phyloP scores from a whole-genome alignment of 2,329 filamentous ascomycete species.

The Penicillium sp. region DNA sequence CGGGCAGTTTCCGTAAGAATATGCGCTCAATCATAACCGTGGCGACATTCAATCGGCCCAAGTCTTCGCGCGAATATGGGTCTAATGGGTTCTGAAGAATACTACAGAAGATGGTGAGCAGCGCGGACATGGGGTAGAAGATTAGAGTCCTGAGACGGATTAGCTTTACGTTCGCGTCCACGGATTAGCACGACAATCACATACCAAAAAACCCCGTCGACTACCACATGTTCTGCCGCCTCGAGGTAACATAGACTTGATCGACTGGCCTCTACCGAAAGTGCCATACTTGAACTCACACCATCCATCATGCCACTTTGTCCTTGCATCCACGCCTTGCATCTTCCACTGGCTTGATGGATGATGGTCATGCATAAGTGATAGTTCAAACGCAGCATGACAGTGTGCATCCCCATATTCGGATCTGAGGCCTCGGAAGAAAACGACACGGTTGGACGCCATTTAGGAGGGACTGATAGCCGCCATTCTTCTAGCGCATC shows the following conservation, averaged over 20 bases:
- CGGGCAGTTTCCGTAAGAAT: conserved; percentile 28
- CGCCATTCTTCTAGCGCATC: conserved; percentile 58
- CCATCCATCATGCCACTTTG: conserved; percentile 43
- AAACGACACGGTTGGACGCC: conserved; percentile 50
- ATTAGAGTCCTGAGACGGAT: conserved; percentile 47
- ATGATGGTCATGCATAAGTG: conserved; percentile 56
- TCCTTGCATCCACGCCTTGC: conserved; percentile 42
- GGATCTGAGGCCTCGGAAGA: conserved; percentile 31
- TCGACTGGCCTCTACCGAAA: conserved; percentile 56
- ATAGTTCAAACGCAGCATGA: conserved; percentile 55
- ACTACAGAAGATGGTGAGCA: conserved; percentile 56
- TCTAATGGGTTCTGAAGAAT: conserved; percentile 51
- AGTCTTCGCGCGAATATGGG: conserved; percentile 44
- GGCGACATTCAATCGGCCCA: conserved; percentile 46
- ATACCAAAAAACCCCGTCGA: conserved; percentile 52
- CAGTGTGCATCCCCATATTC: conserved; percentile 47
- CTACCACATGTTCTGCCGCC: conserved; percentile 43
- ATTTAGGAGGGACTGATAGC: conserved; percentile 45
- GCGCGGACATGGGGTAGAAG: conserved; percentile 57
- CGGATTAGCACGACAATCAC: conserved; percentile 10
- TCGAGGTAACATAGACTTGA: conserved; percentile 53
- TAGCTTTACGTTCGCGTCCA: background rate
- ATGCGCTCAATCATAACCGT: conserved; percentile 45
- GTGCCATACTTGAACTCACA: conserved; percentile 52
- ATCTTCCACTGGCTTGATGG: conserved; percentile 55